Evolutionary conservation across 106 monocot genomes (phyloP), one percentile per base, ranked within the genome.

Genomic region (Xerophyta viscosa): DNA sequence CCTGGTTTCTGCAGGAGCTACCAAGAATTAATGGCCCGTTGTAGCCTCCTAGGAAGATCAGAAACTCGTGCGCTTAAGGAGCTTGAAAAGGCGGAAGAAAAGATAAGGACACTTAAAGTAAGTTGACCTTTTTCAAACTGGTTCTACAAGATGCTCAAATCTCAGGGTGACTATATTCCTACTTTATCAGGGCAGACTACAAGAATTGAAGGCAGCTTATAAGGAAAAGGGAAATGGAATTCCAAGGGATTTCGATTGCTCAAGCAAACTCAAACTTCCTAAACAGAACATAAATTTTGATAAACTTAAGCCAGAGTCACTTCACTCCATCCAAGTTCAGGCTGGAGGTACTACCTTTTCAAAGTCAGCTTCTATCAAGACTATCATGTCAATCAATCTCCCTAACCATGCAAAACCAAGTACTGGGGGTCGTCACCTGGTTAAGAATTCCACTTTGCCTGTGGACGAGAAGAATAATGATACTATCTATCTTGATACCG

Each of bases 1-100:
- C n/a, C n/a, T n/a, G n/a, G n/a, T 19, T 74, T 41, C 25, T 65
- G n/a, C 36, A 96, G 89, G 79, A 86, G 74, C 66, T 90, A 98
- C 66, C 89, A 83, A 72, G 98, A 86, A 61, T 57, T 98, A 57
- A 86, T 98, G 79, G 52, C 57, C 49, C 98, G 83, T 48, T 98
- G 98, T 71, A 98, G 82, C 46, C 45, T 68, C 57, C 48, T 98
- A 6, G 98, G 98, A 54, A 82, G 98, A 72, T 63, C 90, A 30
- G 90, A 98, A 30, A 55, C 58, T 50, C 85, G 71, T 10, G 29
- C 76, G 2, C 67, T 54, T 23, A 66, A 80, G 55, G 73, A 86
- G 57, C 82, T 90, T 47, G 79, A 77, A 20, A 90, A 83, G 62
- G 70, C 79, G 41, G 77, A 80, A 70, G 98, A 86, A 69, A 90